These are phyloP conservation scores for Phytophthora foliorum DNA, from an alignment of 352 stramenopile genomes.

Conservation along the genomic window DNA sequence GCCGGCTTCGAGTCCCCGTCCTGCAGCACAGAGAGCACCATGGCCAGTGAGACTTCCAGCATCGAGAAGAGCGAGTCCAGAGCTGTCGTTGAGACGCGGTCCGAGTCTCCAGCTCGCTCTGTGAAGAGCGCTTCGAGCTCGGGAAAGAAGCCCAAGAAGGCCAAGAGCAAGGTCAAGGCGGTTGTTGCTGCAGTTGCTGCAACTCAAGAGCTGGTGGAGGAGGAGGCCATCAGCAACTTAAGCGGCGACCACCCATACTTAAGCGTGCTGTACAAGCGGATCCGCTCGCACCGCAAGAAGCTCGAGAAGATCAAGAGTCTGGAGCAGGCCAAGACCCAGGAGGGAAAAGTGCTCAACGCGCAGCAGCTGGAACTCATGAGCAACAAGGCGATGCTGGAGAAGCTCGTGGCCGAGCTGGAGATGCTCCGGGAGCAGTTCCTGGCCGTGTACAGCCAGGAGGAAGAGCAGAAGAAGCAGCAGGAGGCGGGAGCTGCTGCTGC, in stretches of 20 bases:
- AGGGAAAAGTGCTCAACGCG: slow-evolving; percentile 77
- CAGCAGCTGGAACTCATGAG: slow-evolving; percentile 81
- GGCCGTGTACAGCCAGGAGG: slow-evolving; percentile 61
- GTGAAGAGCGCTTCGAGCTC: slow-evolving; percentile 7
- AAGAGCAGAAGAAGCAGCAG: slow-evolving; percentile 46
- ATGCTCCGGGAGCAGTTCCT: slow-evolving; percentile 84
- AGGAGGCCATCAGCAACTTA: slow-evolving; percentile 48
- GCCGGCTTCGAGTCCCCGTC: slow-evolving; percentile 15
- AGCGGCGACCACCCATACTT: slow-evolving; percentile 82
- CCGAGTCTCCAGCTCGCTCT: slow-evolving; percentile 10
- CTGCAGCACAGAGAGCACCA: slow-evolving; percentile 31
- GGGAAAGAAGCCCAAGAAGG: slow-evolving; percentile 34
- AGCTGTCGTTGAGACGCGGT: background rate
- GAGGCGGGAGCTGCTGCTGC: slow-evolving; percentile 21
- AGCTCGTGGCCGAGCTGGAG: slow-evolving; percentile 81
- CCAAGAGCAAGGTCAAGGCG: slow-evolving; percentile 38
- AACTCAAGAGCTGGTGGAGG: slow-evolving; percentile 35
- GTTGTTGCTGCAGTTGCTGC: slow-evolving; percentile 24
- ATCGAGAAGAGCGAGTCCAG: slow-evolving; percentile 18
- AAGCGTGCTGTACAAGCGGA: slow-evolving; percentile 85
- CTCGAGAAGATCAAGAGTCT: slow-evolving; percentile 86
- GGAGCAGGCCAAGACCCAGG: slow-evolving; percentile 50
- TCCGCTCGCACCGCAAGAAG: slow-evolving; percentile 87
- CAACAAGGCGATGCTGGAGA: slow-evolving; percentile 73
- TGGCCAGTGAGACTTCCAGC: slow-evolving; percentile 28